These are phyloP conservation scores for Sclerotinia subarctica DNA, from an alignment of 2,329 filamentous ascomycete species.

Conservation along the genomic window DNA sequence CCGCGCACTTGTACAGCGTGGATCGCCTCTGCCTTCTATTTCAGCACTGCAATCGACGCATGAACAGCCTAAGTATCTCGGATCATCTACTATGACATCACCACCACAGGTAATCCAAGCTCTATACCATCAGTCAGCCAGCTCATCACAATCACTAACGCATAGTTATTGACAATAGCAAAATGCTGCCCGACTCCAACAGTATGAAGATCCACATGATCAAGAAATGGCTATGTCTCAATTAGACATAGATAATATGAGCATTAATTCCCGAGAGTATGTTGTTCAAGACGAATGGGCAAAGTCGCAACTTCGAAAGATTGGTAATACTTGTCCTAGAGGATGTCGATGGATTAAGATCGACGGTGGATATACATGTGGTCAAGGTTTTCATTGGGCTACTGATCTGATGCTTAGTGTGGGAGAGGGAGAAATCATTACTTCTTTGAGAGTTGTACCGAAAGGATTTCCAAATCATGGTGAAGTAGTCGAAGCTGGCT, in stretches of 20 bases:
- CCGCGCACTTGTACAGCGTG: background rate
- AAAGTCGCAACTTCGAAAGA: background rate
- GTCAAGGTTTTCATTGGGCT: background rate
- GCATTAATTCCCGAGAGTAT: background rate
- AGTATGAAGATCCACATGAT: background rate
- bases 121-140: background rate
- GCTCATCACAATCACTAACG: background rate
- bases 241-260: background rate
- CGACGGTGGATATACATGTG: constrained; percentile 1
- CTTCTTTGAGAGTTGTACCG: background rate
- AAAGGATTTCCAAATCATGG: background rate
- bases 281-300: background rate
- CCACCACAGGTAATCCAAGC: background rate
- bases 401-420: background rate
- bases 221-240: background rate
- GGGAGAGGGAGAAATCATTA: background rate
- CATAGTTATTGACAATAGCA: background rate
- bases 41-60: background rate
- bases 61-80: background rate
- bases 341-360: background rate
- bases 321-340: background rate
- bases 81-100: background rate
- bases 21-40: background rate
- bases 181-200: background rate
- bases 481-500: background rate